phyloP scores from a whole-genome alignment of 2,329 filamentous ascomycete genomes.

The Penicillium vulpinum region DNA sequence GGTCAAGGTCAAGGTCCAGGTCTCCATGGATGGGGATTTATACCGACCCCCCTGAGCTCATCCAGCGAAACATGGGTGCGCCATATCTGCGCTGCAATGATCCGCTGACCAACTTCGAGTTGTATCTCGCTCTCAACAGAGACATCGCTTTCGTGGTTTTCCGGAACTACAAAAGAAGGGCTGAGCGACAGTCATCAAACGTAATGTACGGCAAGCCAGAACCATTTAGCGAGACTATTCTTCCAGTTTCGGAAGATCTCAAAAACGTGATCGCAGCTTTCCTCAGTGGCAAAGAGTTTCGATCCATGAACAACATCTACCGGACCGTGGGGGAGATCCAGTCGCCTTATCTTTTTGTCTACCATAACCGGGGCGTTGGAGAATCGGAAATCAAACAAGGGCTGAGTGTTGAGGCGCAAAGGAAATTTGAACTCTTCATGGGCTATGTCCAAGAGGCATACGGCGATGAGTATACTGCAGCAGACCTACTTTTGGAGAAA shows the following conservation, averaged over 20 bases:
- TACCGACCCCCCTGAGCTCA: slow-evolving; percentile 2
- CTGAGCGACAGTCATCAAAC: not conserved
- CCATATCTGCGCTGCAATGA: slow-evolving; percentile 4
- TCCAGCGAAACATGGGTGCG: not conserved
- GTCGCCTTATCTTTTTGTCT: slow-evolving; percentile 2
- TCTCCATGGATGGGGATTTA: slow-evolving; percentile 6
- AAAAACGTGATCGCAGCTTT: not conserved
- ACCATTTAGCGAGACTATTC: slow-evolving; percentile 2
- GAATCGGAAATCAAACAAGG: not conserved
- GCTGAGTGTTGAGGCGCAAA: not conserved
- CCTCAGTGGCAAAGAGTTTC: not conserved
- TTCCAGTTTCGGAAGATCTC: not conserved
- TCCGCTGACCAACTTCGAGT: slow-evolving; percentile 1
- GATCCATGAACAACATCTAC: not conserved
- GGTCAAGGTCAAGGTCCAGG: not conserved
- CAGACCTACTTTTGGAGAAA: not conserved
- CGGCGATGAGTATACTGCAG: slow-evolving; percentile 1
- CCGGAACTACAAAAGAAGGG: not conserved
- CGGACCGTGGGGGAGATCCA: not conserved
- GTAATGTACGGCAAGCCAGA: not conserved
- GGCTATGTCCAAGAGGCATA: not conserved
- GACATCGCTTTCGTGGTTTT: slow-evolving; percentile 5
- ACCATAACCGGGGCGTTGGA: not conserved
- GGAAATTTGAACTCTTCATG: slow-evolving; percentile 3
- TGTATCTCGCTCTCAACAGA: slow-evolving; percentile 5